Base-by-base conservation (phyloP, 768 basidiomycete species). In the Tulasnella sp. region DNA sequence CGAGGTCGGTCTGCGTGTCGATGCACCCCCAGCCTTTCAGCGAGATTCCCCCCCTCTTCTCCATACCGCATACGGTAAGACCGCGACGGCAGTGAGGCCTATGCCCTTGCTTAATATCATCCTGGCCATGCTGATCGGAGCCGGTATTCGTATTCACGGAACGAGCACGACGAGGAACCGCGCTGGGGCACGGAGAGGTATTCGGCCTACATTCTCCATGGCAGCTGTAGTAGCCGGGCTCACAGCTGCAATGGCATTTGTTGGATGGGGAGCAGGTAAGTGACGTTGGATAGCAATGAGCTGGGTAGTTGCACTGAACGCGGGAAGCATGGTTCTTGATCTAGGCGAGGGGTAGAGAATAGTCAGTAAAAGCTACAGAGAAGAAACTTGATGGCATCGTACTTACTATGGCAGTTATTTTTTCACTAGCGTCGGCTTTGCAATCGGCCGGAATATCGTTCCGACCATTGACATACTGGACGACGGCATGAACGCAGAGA, bases 1-100 rank as follows among this genome's bases (percentile, higher is more conserved):
- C 80, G 42, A 81, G 80, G 18, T 76, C 69, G 18, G 58, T 48
- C n/a, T 60, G 75, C 14, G 76, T 78, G 74, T 81, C 76, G 31
- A 81, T n/a, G 69, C 80, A 78, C 76, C 78, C 80, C 76, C 76
- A 81, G 1, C 74, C 73, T 69, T 31, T 28, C 64, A 69, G 7
- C 64, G 64, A 69, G 75, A 24, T 76, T n/a, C 28, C 75, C 0
- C 80, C 80, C 37, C 54, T 60, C 31, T 22, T 60, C 37, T 76
- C 46, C 16, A 72, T 60, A 24, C 80, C 80, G 42, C 80, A 80
- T 37, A 44, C 75, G 4, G 75, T 76, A 40, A 9, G 50, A 14
- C 80, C 80, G 1, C 44, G 48, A 31, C 54, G 54, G 75, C 80
- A 80, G 37, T 40, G 28, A 3, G 76, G 76, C 28, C 31, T 54